A percentile compares a stretch with the other conserved stretches of the same genome.
phyloP scores from a whole-genome alignment of 352 stramenopile species.

The Globisporangium nodosum region DNA sequence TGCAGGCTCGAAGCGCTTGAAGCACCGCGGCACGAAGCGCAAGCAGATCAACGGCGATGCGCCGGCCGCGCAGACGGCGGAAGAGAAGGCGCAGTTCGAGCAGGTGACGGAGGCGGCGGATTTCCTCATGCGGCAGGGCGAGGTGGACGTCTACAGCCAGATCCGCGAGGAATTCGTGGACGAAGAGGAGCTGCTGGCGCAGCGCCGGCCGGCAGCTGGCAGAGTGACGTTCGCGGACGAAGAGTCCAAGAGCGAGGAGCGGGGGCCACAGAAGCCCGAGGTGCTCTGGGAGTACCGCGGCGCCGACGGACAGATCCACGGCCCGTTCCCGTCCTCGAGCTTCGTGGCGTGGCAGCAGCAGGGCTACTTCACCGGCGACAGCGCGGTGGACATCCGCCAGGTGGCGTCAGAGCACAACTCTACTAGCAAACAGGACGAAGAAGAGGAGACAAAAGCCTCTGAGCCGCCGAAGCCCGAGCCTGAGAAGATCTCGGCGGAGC shows the following conservation, averaged over 20 bases:
- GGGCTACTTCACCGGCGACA: constrained; percentile 76
- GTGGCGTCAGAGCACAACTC: constrained; percentile 8
- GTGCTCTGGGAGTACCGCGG: constrained; percentile 79
- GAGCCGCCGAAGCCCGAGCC: constrained; percentile 21
- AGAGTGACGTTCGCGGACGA: constrained; percentile 22
- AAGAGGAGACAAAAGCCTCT: constrained; percentile 4
- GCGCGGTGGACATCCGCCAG: constrained; percentile 67
- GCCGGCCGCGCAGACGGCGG: constrained; percentile 29
- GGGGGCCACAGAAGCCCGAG: constrained; percentile 24
- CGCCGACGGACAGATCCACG: constrained; percentile 64
- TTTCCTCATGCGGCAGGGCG: constrained; percentile 68
- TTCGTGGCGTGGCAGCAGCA: constrained; percentile 76
- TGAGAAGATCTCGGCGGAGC: constrained; percentile 49
- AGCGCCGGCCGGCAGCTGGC: constrained; percentile 18
- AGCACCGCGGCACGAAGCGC: constrained; percentile 45
- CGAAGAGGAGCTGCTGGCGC: constrained; percentile 47
- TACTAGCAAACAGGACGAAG: not conserved
- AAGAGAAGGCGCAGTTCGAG: constrained; percentile 79
- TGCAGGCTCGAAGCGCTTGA: constrained; percentile 46
- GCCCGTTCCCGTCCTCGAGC: constrained; percentile 63
- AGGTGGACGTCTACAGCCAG: constrained; percentile 78
- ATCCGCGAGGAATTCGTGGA: constrained; percentile 78
- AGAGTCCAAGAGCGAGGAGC: constrained; percentile 49
- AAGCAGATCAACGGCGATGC: constrained; percentile 30
- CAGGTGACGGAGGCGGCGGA: constrained; percentile 76